phyloP scores from a whole-genome alignment of 1,284 basidiomycete genomes.

The Cystobasidium sp. region DNA sequence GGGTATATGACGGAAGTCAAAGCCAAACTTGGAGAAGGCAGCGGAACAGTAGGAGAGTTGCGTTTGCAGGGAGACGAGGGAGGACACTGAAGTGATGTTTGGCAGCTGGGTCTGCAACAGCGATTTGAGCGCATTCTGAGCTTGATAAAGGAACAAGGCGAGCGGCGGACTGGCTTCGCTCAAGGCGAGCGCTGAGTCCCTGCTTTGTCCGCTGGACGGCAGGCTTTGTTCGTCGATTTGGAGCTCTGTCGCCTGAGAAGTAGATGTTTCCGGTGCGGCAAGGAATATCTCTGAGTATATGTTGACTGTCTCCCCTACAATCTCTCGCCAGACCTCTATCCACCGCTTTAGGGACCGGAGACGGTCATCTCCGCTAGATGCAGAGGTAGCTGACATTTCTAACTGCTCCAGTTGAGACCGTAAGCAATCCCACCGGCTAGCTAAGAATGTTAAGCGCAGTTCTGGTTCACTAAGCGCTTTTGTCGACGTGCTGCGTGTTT shows the following conservation, averaged over 20 bases:
- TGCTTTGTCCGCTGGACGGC: conserved; percentile 13
- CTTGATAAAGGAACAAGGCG: conserved; percentile 62
- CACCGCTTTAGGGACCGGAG: conserved; percentile 80
- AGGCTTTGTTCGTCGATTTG: neutral
- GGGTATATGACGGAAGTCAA: conserved; percentile 66
- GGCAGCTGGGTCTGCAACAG: conserved; percentile 60
- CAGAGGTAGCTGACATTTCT: conserved; percentile 52
- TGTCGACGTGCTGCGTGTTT: conserved; percentile 15
- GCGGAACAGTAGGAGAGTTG: conserved; percentile 89
- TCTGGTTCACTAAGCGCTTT: conserved; percentile 62
- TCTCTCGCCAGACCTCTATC: conserved; percentile 88
- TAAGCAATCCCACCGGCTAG: conserved; percentile 66
- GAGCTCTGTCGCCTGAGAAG: conserved; percentile 37
- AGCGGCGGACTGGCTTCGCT: conserved; percentile 61
- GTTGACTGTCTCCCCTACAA: conserved; percentile 85
- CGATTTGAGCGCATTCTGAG: conserved; percentile 64
- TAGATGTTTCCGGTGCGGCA: conserved; percentile 58
- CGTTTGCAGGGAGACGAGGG: conserved; percentile 80
- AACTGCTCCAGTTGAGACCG: conserved; percentile 57
- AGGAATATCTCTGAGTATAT: conserved; percentile 90
- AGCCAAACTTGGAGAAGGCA: conserved; percentile 88
- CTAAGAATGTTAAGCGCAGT: conserved; percentile 70
- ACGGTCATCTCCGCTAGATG: conserved; percentile 64
- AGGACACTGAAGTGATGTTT: conserved; percentile 65
- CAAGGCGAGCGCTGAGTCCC: conserved; percentile 53